Conservation (phyloP, 345 rosid genomes). For the Geranium rotundifolium region DNA sequence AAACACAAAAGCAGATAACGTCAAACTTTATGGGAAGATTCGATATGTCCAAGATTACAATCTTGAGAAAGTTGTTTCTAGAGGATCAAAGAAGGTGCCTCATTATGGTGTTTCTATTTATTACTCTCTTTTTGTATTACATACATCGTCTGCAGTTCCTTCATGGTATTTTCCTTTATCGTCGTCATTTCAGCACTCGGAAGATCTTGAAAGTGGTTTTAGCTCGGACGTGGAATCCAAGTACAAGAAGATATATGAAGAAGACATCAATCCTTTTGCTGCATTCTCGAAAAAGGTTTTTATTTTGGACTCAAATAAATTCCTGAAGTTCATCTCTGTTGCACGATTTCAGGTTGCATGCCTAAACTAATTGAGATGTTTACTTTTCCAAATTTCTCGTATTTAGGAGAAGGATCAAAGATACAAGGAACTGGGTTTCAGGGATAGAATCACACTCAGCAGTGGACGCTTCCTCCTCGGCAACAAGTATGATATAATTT, state of each 20-base stretch:
- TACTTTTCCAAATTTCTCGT: neutral
- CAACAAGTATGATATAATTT: conserved; percentile 51
- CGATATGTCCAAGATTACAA: conserved; percentile 95
- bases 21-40: conserved; percentile 89
- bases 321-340: neutral
- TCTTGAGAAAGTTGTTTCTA: conserved; percentile 80
- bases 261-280: conserved; percentile 95
- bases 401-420: conserved; percentile 89
- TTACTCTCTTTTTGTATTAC: conserved; percentile 2
- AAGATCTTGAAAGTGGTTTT: conserved; percentile 92
- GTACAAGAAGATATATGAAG: conserved; percentile 96
- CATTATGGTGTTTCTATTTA: neutral
- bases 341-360: neutral
- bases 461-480: conserved; percentile 90
- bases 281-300: conserved; percentile 89
- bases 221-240: conserved; percentile 88
- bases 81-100: conserved; percentile 87
- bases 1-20: conserved; percentile 91
- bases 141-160: conserved; percentile 10
- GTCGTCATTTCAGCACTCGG: conserved; percentile 38
- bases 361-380: neutral
- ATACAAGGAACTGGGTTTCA: conserved; percentile 89
- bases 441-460: conserved; percentile 88
- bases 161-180: neutral
- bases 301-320: neutral